These are phyloP conservation scores for Hymenoscyphus repandus DNA, from an alignment of 2,329 filamentous ascomycete species.

Conservation along the genomic window DNA sequence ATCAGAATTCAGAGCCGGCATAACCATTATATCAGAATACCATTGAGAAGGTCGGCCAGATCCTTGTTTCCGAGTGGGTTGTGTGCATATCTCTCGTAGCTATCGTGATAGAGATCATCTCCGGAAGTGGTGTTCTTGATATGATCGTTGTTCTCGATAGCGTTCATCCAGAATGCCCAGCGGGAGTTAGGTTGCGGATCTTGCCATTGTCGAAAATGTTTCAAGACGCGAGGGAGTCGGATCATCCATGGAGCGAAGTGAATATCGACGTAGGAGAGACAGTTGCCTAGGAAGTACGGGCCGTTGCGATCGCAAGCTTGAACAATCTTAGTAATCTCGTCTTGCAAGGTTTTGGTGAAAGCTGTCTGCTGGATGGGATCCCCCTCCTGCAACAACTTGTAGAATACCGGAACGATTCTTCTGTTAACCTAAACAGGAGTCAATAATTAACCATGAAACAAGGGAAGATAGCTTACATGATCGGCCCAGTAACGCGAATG, in stretches of 20 bases:
- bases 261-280: constrained; percentile 35
- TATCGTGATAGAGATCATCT: constrained; percentile 58
- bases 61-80: constrained; percentile 55
- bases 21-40: constrained; percentile 12
- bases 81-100: constrained; percentile 63
- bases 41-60: constrained; percentile 55
- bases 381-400: constrained; percentile 63
- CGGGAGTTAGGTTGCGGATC: constrained; percentile 32
- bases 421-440: constrained; percentile 59
- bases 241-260: constrained; percentile 38
- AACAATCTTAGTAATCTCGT: constrained; percentile 50
- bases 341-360: constrained; percentile 56
- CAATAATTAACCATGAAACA: not conserved
- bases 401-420: constrained; percentile 71
- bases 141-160: constrained; percentile 34
- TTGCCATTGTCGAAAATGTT: constrained; percentile 35
- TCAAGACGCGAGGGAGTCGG: constrained; percentile 33
- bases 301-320: constrained; percentile 31
- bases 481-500: constrained; percentile 76
- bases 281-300: constrained; percentile 32
- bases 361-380: constrained; percentile 52
- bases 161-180: constrained; percentile 35
- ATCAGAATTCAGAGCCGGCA: too few relatives aligned
- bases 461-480: constrained; percentile 49
- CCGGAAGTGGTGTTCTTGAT: constrained; percentile 35